Evolutionary conservation across 1,284 basidiomycete genomes (phyloP).

Genomic region (Cryptococcus floricola): DNA sequence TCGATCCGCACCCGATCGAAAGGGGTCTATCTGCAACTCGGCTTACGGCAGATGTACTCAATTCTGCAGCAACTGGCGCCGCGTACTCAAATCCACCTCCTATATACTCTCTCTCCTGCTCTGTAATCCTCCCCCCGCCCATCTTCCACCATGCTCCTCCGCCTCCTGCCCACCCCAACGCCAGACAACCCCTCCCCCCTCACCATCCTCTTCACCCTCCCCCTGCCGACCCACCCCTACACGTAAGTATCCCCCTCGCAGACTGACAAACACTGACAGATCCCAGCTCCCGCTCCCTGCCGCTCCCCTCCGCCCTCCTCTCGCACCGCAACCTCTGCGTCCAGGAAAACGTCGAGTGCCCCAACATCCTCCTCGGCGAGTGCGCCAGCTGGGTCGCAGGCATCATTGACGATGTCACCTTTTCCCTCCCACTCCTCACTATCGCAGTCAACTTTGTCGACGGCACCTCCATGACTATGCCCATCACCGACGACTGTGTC

Average conservation of each 20-base stretch:
- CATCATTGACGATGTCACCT: slow-evolving; percentile 48
- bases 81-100: neutral
- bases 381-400: slow-evolving; percentile 48
- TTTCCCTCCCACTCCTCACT: slow-evolving; percentile 33
- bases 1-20: too few relatives aligned
- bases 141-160: slow-evolving; percentile 59
- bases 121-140: neutral
- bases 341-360: slow-evolving; percentile 46
- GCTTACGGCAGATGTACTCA: too few relatives aligned
- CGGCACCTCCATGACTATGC: slow-evolving; percentile 34
- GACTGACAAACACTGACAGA: slow-evolving; percentile 59
- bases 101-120: neutral
- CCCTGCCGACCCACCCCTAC: slow-evolving; percentile 58
- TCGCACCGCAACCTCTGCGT: slow-evolving; percentile 44
- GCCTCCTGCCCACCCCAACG: slow-evolving; percentile 57
- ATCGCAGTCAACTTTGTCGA: slow-evolving; percentile 46
- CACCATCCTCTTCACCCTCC: slow-evolving; percentile 66
- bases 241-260: slow-evolving; percentile 43
- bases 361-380: slow-evolving; percentile 48
- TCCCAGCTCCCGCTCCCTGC: slow-evolving; percentile 51
- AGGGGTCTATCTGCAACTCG: too few relatives aligned
- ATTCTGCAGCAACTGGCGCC: too few relatives aligned
- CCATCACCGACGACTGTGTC: slow-evolving; percentile 31
- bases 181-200: slow-evolving; percentile 56
- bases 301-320: slow-evolving; percentile 47